phyloP scores from a whole-genome alignment of 2,329 filamentous ascomycete genomes.

The Xylaria sp. region DNA sequence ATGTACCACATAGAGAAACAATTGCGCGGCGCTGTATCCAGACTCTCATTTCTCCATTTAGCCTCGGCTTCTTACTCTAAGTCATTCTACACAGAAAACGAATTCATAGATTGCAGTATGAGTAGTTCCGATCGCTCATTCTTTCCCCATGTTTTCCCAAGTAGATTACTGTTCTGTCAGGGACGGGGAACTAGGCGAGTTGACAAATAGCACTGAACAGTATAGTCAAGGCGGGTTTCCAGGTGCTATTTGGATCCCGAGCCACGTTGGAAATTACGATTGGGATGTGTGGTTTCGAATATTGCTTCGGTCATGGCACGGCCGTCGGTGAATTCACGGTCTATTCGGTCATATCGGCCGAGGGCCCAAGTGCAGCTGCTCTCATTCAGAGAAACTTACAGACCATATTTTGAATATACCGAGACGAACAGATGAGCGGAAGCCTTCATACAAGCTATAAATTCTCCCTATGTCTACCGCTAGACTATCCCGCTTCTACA shows the following conservation, averaged over 20 bases:
- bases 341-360: conserved; percentile 30
- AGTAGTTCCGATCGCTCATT: too few relatives aligned
- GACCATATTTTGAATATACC: conserved; percentile 10
- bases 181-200: background rate
- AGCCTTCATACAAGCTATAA: conserved; percentile 8
- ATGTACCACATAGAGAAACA: background rate
- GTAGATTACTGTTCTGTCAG: background rate
- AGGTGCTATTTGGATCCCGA: background rate
- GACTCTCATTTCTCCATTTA: background rate
- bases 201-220: background rate
- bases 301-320: background rate
- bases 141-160: background rate
- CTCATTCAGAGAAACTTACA: background rate
- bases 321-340: conserved; percentile 33
- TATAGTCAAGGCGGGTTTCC: background rate
- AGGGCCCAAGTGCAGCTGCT: background rate
- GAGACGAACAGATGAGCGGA: background rate
- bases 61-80: background rate
- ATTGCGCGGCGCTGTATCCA: background rate
- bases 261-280: background rate
- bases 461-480: background rate
- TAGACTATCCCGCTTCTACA: background rate
- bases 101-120: background rate
- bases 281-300: background rate
- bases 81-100: background rate